Evolutionary conservation across 2,329 filamentous ascomycete genomes (phyloP), one percentile per base, ranked within the genome.

Genomic region (Claviceps sp.): DNA sequence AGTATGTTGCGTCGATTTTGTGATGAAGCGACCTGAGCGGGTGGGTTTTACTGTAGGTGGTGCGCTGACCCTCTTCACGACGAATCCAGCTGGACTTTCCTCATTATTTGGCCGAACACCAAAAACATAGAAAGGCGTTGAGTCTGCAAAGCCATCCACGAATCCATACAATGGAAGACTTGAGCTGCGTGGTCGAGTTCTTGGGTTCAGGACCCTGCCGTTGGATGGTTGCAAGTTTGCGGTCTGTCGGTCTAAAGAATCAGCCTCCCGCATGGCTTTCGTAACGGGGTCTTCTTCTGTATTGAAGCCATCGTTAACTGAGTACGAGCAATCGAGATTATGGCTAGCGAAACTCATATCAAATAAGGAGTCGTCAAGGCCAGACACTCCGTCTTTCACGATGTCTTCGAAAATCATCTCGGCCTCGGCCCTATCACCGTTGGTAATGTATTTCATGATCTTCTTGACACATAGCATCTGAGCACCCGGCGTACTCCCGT

Each of bases 251-350:
- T 82, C 75, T 40, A 82, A 68, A 2, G 72, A 74, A 52, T 82
- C 78, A 7, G 78, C 79, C 16, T 77, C 77, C 58, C 74, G 70
- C 76, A 81, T 82, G 38, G 78, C 77, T 57, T 67, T 70, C 22
- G 70, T 72, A 52, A 72, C 74, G 45, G 76, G 76, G 57, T 81
- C 77, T 43, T 71, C 65, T 38, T 62, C 58, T 54, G 76, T 75
- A 57, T 80, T 76, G 42, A 70, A 64, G n/a, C 59, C 58, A 53
- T 42, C 26, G 7, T 47, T 40, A 16, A 44, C 20, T 30, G 30
- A 38, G n/a, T 20, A 26, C 38, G 47, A 40, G 34, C 38, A 45
- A 14, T 44, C 50, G 22, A 55, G 53, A 4, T 47, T 18, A 20
- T 51, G 18, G 16, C 40, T 30, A 22, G 18, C 58, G 42, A 52